phyloP scores from a whole-genome alignment of 352 stramenopile genomes.

The Phytopythium mirpurense region DNA sequence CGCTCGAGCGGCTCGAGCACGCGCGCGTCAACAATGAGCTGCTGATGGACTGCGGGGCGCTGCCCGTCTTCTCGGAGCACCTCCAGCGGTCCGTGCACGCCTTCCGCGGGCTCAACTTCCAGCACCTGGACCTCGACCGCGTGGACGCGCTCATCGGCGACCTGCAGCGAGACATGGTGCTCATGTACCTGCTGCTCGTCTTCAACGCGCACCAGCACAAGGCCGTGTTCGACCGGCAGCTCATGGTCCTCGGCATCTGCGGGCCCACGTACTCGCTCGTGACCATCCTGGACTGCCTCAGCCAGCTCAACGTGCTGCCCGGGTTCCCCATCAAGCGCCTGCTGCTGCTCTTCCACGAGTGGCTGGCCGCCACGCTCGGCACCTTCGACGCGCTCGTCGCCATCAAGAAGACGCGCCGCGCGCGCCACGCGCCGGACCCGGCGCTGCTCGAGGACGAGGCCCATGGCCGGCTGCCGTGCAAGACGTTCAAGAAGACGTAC shows the following conservation, averaged over 20 bases:
- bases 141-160: constrained; percentile 58
- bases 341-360: constrained; percentile 68
- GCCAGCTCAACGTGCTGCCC: constrained; percentile 61
- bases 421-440: constrained; percentile 30
- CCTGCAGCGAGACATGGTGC: constrained; percentile 72
- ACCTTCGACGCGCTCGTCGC: constrained; percentile 41
- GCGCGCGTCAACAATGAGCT: constrained; percentile 63
- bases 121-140: constrained; percentile 63
- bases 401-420: constrained; percentile 46
- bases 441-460: constrained; percentile 46
- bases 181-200: constrained; percentile 72
- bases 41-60: constrained; percentile 63
- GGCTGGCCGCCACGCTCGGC: constrained; percentile 54
- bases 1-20: constrained; percentile 43
- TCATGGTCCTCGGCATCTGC: constrained; percentile 58
- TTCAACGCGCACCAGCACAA: constrained; percentile 69
- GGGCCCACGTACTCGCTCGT: constrained; percentile 52
- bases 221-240: constrained; percentile 57
- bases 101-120: constrained; percentile 67
- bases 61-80: constrained; percentile 58
- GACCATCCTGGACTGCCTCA: constrained; percentile 69
- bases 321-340: constrained; percentile 78
- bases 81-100: constrained; percentile 60
- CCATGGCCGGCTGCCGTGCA: constrained; percentile 47
- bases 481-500: constrained; percentile 63